Evolutionary conservation across 805 yeast species (phyloP), one percentile per base, ranked within the genome.

Genomic region (Kuraishia capsulata): DNA sequence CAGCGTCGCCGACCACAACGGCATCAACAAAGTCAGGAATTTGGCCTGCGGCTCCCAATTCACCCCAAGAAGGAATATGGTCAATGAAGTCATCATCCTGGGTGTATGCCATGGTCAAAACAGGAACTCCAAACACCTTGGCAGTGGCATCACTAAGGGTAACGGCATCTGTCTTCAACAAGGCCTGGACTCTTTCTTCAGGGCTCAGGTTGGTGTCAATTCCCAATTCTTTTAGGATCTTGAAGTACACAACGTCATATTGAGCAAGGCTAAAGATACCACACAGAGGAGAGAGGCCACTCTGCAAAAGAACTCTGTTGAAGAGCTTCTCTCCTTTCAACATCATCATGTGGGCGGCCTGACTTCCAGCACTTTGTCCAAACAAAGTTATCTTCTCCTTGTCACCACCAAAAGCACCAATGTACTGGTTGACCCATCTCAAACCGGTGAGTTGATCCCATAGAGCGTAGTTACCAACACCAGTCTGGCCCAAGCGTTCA

Each of bases 341-440:
- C 28, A 42, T 23, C 16, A 31, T 40, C 16, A 37, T n/a, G 36
- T 40, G 43, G 2, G 42, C 32, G 20, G 40, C 43, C 21, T 35
- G 39, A 14, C 38, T 21, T 2, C 52, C 54, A n/a, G 53, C 54
- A 30, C 47, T 43, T 35, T 44, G 44, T 10, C 52, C 52, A 20
- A 44, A 43, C 20, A 50, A 36, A 4, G 53, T 50, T n/a, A 49
- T 42, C 33, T 39, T 29, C 16, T 35, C 35, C 4, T 37, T 33
- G 35, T 49, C 46, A 18, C 53, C 52, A 2, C 52, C 53, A 33
- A 50, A 50, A 13, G 40, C 37, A 28, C 39, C 32, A 19, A 50
- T 50, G 36, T 47, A 37, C 20, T 44, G 41, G 19, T 43, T 33
- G 8, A 41, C 41, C 54, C 53, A 49, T 13, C 38, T 39, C 9